Evolutionary conservation across 2,329 filamentous ascomycete genomes (phyloP), one percentile per base, ranked within the genome.

Genomic region (Knufia fluminis): DNA sequence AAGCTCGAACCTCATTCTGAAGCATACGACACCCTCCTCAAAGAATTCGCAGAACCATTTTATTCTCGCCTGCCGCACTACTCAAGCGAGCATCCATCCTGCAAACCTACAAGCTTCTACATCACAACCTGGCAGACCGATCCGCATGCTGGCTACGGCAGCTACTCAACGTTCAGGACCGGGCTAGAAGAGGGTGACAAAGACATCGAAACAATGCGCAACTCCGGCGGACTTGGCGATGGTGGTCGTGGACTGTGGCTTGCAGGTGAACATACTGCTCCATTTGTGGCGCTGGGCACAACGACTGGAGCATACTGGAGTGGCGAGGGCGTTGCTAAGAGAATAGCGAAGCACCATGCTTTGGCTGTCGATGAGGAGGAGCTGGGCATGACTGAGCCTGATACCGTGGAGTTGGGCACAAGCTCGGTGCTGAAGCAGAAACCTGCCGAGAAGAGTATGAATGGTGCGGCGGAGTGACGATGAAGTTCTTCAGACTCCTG

Each of bases 261-360:
- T 56, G 89, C 89, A 0, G 89, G 89, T 0, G 89, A 95, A 68
- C 89, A 95, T 68, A 94, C 88, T 19, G 83, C 87, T 48, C 89
- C 90, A 3, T 94, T 95, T 69, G 82, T 94, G 23, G 89, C 86
- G 9, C 66, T 96, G 53, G 91, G 90, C 0, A 96, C 90, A 3
- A 85, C 83, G 10, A 94, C 88, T 0, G 91, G 91, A 0, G 91
- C 91, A 9, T 96, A 88, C 65, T 94, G 87, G 87, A 88, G 85
- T 63, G 90, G 90, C 1, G 87, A 94, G 69, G 77, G 76, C 17
- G 85, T 89, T 28, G 89, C 77, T 1, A 76, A 72, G 63, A 77
- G 81, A 61, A 58, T 72, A 20, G 54, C 52, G 35, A 31, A 26
- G 6, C 39, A 35, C 23, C 56, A 57, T 44, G 56, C 49, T 16